Evolutionary conservation across 495 filamentous ascomycete genomes (phyloP), one percentile per base, ranked within the genome.

Genomic region (Penicillium arizonense): DNA sequence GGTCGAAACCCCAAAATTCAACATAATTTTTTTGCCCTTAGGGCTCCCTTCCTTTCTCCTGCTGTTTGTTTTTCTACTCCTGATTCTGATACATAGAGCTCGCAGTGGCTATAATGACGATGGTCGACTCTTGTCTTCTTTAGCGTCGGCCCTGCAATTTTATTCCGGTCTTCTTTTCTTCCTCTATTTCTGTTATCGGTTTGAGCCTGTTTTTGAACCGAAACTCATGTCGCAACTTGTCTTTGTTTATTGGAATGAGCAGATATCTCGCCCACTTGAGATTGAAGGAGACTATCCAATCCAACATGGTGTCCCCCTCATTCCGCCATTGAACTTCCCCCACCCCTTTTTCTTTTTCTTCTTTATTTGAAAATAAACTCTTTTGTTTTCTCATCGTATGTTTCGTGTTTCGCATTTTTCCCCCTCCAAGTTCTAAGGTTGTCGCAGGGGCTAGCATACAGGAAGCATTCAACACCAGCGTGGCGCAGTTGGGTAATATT

Each of bases 1-100:
- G 53, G 47, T 56, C 48, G 55, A 62, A 52, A 61, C 36, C 50
- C 40, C 37, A 59, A 61, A 63, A 68, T 71, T 72, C 68, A 73
- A 73, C 71, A 71, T 68, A 50, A 67, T 68, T 50, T 55, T 18
- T 56, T 14, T 49, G 39, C 56, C 51, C 43, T 49, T 35, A 23
- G 28, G 50, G 57, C 45, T 47, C 4, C 20, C 30, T 37, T 47
- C 18, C 12, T 28, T 24, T 37, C 40, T 30, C 23, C 18, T 2
- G 36, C 21, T 37, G 21, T 10, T 10, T 37, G 13, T 35, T 35
- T 18, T 32, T 32, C 28, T 44, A 8, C 42, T 12, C 10, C 14
- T 33, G 8, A 26, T 37, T 12, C 26, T 23, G 36, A 16, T 47
- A 9, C 21, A 37, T 28, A 47, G 45, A 47, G 33, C 44, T 47